These are phyloP conservation scores for Hypsizygus ulmarius DNA, from an alignment of 1,284 basidiomycete species.

Conservation along the genomic window DNA sequence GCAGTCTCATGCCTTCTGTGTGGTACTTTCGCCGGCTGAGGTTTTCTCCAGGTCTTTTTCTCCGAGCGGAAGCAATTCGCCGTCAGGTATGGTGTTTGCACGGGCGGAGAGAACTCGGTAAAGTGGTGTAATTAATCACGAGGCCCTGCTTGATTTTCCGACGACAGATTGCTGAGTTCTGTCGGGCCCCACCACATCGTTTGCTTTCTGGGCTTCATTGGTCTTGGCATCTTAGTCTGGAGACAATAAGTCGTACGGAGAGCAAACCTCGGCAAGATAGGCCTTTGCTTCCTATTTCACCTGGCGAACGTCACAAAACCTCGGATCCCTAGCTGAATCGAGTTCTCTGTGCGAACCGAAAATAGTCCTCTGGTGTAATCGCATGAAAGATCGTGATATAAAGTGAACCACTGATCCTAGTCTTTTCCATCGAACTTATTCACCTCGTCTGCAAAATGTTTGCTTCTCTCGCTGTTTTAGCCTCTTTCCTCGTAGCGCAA, in stretches of 20 bases:
- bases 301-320: conserved; percentile 2
- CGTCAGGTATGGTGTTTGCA: background rate
- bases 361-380: conserved; percentile 5
- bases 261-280: background rate
- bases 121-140: background rate
- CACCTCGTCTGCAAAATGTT: conserved; percentile 1
- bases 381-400: background rate
- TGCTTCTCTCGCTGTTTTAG: conserved; percentile 22
- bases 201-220: background rate
- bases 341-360: conserved; percentile 2
- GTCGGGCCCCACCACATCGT: background rate
- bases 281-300: conserved; percentile 1
- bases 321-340: background rate
- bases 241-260: background rate
- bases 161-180: background rate
- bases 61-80: background rate
- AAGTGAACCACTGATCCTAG: background rate
- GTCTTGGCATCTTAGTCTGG: background rate
- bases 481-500: conserved; percentile 27
- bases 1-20: background rate
- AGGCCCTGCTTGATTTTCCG: conserved; percentile 1
- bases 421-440: background rate
- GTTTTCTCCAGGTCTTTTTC: background rate
- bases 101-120: conserved; percentile 10
- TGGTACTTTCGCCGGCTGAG: conserved; percentile 1